phyloP scores from a whole-genome alignment of 1,284 basidiomycete species.

The Moniliophthora roreri region DNA sequence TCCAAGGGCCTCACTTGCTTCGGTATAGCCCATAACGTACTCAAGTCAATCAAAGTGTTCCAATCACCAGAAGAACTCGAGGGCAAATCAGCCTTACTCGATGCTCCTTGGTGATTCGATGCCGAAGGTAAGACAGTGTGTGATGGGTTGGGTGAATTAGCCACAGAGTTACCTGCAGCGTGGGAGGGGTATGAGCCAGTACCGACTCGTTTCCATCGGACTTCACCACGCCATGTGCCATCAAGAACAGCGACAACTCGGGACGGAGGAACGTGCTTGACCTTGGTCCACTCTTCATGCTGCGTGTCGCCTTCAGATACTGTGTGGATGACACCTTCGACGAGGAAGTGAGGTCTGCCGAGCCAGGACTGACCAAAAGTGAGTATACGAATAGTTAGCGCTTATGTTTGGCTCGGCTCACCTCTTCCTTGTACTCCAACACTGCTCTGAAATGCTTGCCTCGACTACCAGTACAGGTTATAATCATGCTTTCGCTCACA shows the following conservation, averaged over 20 bases:
- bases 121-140: constrained; percentile 35
- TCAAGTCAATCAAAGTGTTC: constrained; percentile 75
- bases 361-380: constrained; percentile 76
- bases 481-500: constrained; percentile 75
- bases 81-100: constrained; percentile 30
- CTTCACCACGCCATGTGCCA: constrained; percentile 84
- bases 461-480: constrained; percentile 78
- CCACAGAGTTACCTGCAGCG: constrained; percentile 33
- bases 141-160: constrained; percentile 44
- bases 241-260: constrained; percentile 82
- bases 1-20: constrained; percentile 85
- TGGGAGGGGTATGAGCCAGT: constrained; percentile 38
- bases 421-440: constrained; percentile 96
- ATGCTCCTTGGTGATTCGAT: constrained; percentile 24
- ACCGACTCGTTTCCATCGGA: constrained; percentile 80
- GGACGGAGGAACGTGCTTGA: constrained; percentile 87
- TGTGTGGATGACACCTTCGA: constrained; percentile 90
- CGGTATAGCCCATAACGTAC: constrained; percentile 72
- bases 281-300: constrained; percentile 80
- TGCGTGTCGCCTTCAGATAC: constrained; percentile 63
- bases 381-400: constrained; percentile 8
- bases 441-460: constrained; percentile 73
- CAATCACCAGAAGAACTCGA: constrained; percentile 41
- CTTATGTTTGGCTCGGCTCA: constrained; percentile 31
- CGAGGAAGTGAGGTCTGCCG: constrained; percentile 81